These are phyloP conservation scores for Lactarius deliciosus DNA, from an alignment of 768 basidiomycete genomes.

Conservation along the genomic window DNA sequence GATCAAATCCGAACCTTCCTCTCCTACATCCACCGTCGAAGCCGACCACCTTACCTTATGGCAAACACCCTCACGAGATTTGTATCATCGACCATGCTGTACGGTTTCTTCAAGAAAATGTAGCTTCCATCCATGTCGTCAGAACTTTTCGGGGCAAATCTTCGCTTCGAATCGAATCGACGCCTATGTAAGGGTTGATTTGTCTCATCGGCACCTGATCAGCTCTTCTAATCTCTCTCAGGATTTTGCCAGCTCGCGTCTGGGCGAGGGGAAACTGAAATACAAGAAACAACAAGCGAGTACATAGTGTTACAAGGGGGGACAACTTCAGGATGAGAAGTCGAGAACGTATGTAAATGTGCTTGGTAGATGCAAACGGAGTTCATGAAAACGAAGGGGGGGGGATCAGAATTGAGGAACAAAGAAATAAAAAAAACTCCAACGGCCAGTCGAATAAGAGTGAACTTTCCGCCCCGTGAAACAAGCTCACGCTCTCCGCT, in stretches of 20 bases:
- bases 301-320: constrained; percentile 23
- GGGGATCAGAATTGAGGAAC: background rate
- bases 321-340: constrained; percentile 4
- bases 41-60: background rate
- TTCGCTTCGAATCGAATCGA: background rate
- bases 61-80: background rate
- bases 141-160: background rate
- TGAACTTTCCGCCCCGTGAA: background rate
- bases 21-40: background rate
- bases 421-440: background rate
- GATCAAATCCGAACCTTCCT: background rate
- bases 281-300: constrained; percentile 15
- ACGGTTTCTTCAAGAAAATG: background rate
- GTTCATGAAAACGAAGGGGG: constrained; percentile 6
- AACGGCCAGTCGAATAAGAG: background rate
- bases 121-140: background rate
- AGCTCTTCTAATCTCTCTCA: background rate
- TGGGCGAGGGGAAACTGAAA: constrained; percentile 2
- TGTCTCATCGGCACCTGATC: background rate
- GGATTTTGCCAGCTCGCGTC: background rate
- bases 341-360: constrained; percentile 17
- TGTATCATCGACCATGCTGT: background rate
- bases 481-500: background rate
- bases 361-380: constrained; percentile 18
- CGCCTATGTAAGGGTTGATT: background rate